Percentiles rank a stretch among this genome's conserved stretches.
These are phyloP conservation scores for Dendrobium huoshanense DNA, from an alignment of 106 monocot species.

Conservation along the genomic window DNA sequence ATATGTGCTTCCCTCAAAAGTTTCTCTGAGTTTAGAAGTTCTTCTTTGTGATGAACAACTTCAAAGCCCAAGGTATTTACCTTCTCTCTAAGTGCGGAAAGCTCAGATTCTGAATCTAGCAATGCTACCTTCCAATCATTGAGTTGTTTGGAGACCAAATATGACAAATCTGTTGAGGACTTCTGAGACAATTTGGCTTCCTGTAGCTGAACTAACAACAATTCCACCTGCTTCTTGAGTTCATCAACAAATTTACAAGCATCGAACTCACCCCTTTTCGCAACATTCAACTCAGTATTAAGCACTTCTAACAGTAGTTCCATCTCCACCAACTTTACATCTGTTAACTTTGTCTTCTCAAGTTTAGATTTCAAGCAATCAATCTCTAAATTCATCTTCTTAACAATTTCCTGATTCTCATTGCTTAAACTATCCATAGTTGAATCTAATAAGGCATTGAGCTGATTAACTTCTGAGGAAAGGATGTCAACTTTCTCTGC, in stretches of 20 bases:
- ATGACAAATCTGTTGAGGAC: conserved; percentile 12
- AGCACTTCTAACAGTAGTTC: conserved; percentile 29
- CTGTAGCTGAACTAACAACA: conserved; percentile 16
- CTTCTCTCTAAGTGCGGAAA: conserved; percentile 28
- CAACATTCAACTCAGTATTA: conserved; percentile 21
- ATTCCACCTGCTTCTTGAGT: background rate
- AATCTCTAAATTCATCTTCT: conserved; percentile 29
- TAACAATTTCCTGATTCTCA: conserved; percentile 35
- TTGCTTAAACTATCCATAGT: conserved; percentile 9
- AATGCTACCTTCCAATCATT: conserved; percentile 21
- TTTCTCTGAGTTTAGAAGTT: too few relatives aligned
- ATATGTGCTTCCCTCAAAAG: too few relatives aligned
- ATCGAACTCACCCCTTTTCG: conserved; percentile 30
- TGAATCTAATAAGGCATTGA: conserved; percentile 42
- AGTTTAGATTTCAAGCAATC: conserved; percentile 32
- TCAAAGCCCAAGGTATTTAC: conserved; percentile 32
- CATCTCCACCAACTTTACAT: conserved; percentile 26
- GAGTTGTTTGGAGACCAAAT: conserved; percentile 14
- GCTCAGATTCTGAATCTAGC: conserved; percentile 20
- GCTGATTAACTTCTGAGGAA: conserved; percentile 34
- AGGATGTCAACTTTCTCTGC: conserved; percentile 52
- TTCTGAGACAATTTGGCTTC: conserved; percentile 28
- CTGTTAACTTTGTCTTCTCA: conserved; percentile 25
- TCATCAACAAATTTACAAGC: conserved; percentile 4
- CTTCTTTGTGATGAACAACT: conserved; percentile 12